phyloP scores from a whole-genome alignment of 169 alveolate species.

The Plasmodium berghei region DNA sequence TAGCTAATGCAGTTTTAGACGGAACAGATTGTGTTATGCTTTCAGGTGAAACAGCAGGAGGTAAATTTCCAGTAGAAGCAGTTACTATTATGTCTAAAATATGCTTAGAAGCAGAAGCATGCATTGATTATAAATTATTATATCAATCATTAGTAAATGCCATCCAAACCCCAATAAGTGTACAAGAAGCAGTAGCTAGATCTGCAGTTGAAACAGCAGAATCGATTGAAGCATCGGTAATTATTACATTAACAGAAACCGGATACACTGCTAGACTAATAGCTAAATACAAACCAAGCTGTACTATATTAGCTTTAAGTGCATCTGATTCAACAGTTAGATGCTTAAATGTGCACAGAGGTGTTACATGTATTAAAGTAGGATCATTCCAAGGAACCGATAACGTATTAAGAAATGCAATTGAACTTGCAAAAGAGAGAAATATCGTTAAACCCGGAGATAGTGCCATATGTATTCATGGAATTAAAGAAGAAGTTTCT shows the following conservation, averaged over 20 bases:
- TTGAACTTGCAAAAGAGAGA: constrained; percentile 94
- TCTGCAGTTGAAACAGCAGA: constrained; percentile 93
- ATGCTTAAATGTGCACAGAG: constrained; percentile 94
- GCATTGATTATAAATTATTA: constrained; percentile 83
- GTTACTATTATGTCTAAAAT: constrained; percentile 89
- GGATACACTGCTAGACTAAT: constrained; percentile 97
- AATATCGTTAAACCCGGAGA: constrained; percentile 93
- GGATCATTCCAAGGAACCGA: constrained; percentile 93
- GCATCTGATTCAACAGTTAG: constrained; percentile 92
- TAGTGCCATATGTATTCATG: constrained; percentile 94
- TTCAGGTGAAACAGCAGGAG: constrained; percentile 92
- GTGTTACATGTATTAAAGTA: constrained; percentile 93
- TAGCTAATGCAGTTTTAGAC: constrained; percentile 98
- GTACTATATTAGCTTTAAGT: constrained; percentile 94
- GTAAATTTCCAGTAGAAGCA: constrained; percentile 86
- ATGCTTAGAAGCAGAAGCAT: constrained; percentile 90
- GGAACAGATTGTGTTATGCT: constrained; percentile 98
- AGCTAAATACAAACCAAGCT: constrained; percentile 96
- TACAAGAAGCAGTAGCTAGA: constrained; percentile 91
- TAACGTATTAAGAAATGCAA: constrained; percentile 88
- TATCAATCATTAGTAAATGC: constrained; percentile 81
- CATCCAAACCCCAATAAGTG: constrained; percentile 84
- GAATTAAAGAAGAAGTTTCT: constrained; percentile 95
- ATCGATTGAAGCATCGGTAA: constrained; percentile 91
- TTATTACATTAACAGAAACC: constrained; percentile 96